Percentiles rank a stretch among this genome's conserved stretches.
Evolutionary conservation across 2,329 filamentous ascomycete genomes (phyloP).

Genomic region (Bipolaris zeicola): DNA sequence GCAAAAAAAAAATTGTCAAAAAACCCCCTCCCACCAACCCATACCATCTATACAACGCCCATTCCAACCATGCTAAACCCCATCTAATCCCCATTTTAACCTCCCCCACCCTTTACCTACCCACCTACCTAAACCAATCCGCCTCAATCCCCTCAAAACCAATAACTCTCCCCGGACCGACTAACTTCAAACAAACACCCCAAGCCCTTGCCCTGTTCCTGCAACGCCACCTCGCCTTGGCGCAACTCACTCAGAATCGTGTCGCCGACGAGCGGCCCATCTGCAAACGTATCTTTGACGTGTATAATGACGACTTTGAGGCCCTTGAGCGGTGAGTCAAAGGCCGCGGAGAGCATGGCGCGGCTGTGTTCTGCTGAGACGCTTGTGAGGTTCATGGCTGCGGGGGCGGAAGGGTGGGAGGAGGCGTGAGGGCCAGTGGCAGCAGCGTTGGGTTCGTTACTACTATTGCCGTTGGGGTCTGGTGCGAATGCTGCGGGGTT

Average conservation of each 20-base stretch:
- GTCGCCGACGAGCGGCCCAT: slow-evolving; percentile 68
- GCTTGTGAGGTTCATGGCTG: slow-evolving; percentile 29
- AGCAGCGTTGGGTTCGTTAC: neutral
- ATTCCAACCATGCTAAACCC: too few species aligned
- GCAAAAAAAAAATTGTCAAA: too few species aligned
- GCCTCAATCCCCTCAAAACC: slow-evolving; percentile 43
- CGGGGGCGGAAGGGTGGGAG: slow-evolving; percentile 30
- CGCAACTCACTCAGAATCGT: slow-evolving; percentile 72
- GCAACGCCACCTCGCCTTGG: slow-evolving; percentile 61
- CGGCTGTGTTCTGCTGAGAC: slow-evolving; percentile 35
- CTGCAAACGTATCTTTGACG: slow-evolving; percentile 82
- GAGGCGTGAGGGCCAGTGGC: slow-evolving; percentile 1
- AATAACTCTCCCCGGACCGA: slow-evolving; percentile 64
- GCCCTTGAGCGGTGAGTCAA: slow-evolving; percentile 65
- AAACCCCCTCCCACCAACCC: too few species aligned
- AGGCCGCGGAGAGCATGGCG: slow-evolving; percentile 34
- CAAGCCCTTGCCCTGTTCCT: slow-evolving; percentile 61
- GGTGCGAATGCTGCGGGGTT: neutral
- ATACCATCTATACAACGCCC: too few species aligned
- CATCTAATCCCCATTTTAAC: too few species aligned
- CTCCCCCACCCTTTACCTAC: too few species aligned
- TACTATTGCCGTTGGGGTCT: neutral
- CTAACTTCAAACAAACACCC: slow-evolving; percentile 83
- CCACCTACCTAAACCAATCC: neutral
- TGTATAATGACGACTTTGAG: slow-evolving; percentile 89